A percentile compares a stretch with the other conserved stretches of the same genome.
Evolutionary conservation across 2,329 filamentous ascomycete species (phyloP).

Genomic region (Fusarium agapanthi): DNA sequence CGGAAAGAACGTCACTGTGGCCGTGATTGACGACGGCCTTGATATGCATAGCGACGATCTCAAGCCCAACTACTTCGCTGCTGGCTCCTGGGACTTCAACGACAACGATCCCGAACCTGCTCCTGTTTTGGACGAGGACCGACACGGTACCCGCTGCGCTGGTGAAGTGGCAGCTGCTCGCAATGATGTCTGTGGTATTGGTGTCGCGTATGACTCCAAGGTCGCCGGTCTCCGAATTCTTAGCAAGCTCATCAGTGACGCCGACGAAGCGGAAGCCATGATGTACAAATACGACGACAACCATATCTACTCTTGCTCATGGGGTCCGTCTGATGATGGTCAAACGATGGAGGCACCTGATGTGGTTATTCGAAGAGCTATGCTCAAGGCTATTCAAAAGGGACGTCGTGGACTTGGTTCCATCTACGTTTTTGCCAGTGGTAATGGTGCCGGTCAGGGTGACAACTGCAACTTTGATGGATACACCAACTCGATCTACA

Average conservation of each 20-base stretch:
- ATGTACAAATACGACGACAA: conserved; percentile 93
- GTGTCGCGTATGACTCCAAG: conserved; percentile 90
- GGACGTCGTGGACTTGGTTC: conserved; percentile 85
- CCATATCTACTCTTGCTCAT: conserved; percentile 98
- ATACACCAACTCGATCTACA: conserved; percentile 99
- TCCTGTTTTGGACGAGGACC: conserved; percentile 84
- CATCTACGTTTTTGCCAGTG: conserved; percentile 94
- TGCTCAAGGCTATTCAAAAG: conserved; percentile 91
- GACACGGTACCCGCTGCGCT: conserved; percentile 91
- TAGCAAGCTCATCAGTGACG: conserved; percentile 87
- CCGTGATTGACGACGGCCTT: conserved; percentile 94
- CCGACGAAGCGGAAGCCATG: conserved; percentile 90
- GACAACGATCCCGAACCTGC: conserved; percentile 81
- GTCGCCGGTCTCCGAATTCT: conserved; percentile 93
- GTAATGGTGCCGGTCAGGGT: conserved; percentile 85
- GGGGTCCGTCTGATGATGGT: conserved; percentile 95
- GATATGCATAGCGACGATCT: conserved; percentile 96
- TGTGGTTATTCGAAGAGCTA: conserved; percentile 85
- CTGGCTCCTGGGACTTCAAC: conserved; percentile 96
- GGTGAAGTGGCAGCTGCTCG: conserved; percentile 92
- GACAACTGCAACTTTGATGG: conserved; percentile 99
- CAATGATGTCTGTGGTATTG: conserved; percentile 94
- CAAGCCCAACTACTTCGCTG: conserved; percentile 91
- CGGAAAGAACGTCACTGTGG: conserved; percentile 86
- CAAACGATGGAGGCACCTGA: conserved; percentile 93